These are phyloP conservation scores for Vigna trinervia DNA, from an alignment of 306 rosid genomes.

Conservation along the genomic window DNA sequence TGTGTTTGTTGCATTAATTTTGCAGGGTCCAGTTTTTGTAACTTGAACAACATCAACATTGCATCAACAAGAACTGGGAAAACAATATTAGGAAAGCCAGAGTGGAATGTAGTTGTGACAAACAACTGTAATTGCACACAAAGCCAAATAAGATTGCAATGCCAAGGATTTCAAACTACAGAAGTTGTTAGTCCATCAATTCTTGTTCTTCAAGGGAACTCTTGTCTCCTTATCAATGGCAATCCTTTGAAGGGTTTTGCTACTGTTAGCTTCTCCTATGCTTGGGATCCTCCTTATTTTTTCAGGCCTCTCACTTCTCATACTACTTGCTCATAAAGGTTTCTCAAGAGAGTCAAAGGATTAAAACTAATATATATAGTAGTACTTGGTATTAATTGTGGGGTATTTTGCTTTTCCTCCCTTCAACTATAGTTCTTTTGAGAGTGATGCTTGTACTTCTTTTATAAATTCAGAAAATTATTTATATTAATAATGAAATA, in stretches of 20 bases:
- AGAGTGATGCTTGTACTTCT: no score
- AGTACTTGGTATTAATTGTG: no score
- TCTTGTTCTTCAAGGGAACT: constrained; percentile 34
- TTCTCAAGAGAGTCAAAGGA: no score
- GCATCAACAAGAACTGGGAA: constrained; percentile 57
- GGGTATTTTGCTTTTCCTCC: no score
- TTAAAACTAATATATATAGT: no score
- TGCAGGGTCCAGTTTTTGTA: constrained; percentile 53
- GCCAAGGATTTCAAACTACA: constrained; percentile 50
- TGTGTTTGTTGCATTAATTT: not conserved
- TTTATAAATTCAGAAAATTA: no score
- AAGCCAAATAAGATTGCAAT: constrained; percentile 35
- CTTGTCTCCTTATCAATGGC: constrained; percentile 56
- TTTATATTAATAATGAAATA: no score
- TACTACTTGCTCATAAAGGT: not conserved
- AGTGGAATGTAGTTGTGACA: constrained; percentile 62
- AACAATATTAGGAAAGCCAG: constrained; percentile 47
- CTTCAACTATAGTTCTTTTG: no score
- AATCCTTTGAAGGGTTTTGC: constrained; percentile 9
- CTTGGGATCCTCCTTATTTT: constrained; percentile 61
- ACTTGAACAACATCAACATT: constrained; percentile 51
- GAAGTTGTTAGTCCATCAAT: constrained; percentile 46
- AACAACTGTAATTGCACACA: constrained; percentile 61
- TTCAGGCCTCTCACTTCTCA: constrained; percentile 44
- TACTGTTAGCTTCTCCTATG: constrained; percentile 56